Conservation (phyloP, 1,284 basidiomycete genomes). For the Ganoderma sp. region DNA sequence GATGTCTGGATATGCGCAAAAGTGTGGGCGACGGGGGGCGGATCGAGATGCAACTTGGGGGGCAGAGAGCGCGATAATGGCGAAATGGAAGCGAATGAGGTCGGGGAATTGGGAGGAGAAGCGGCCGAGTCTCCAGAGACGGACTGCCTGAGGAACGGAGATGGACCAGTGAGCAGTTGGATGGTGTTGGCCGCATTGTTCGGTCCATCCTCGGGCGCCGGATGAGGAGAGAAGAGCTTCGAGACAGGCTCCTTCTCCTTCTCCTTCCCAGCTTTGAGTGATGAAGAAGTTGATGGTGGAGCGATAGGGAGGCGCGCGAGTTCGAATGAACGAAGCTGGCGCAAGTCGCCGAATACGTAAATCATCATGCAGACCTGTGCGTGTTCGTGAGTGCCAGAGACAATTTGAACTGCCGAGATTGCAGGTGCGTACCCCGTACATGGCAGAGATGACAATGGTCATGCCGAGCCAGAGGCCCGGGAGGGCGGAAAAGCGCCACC, state of each 20-base stretch:
- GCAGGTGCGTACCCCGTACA: conserved; percentile 57
- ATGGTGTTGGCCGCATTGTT: not conserved
- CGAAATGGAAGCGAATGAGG: not conserved
- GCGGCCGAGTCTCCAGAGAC: conserved; percentile 1
- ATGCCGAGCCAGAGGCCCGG: conserved; percentile 76
- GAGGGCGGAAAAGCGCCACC: conserved; percentile 64
- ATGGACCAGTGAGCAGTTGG: conserved; percentile 16
- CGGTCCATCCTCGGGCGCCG: not conserved
- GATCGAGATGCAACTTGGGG: conserved; percentile 28
- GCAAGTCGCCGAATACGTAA: conserved; percentile 80
- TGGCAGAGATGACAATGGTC: conserved; percentile 62
- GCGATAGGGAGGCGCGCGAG: conserved; percentile 68
- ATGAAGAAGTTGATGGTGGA: conserved; percentile 40
- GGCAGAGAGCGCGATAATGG: conserved; percentile 14
- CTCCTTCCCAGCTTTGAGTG: conserved; percentile 6
- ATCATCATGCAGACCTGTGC: conserved; percentile 61
- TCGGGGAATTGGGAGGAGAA: conserved; percentile 15
- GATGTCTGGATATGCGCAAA: conserved; percentile 24
- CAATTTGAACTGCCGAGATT: not conserved
- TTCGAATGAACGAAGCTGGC: conserved; percentile 79
- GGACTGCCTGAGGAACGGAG: conserved; percentile 11
- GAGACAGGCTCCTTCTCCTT: conserved; percentile 6
- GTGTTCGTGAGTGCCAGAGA: conserved; percentile 5
- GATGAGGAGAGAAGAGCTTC: not conserved
- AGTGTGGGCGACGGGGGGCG: conserved; percentile 21